Evolutionary conservation across 2,329 filamentous ascomycete species (phyloP).

Genomic region (Fusarium circinatum): DNA sequence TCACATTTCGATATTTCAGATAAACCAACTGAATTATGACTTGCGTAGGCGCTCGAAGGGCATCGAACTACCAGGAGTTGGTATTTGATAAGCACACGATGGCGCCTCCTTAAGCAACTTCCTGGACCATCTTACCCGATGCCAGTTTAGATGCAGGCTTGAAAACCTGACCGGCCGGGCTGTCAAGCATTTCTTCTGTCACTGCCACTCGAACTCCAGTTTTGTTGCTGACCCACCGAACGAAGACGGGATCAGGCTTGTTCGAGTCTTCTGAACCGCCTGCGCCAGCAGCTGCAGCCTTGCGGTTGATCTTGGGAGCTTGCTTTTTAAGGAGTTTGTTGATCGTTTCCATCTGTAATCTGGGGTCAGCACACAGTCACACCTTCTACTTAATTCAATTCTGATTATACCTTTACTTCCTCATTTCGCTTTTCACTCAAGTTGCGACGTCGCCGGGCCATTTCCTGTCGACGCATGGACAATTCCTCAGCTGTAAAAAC

Average conservation of each 20-base stretch:
- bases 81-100: neutral
- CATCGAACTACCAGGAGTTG: neutral
- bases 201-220: conserved; percentile 72
- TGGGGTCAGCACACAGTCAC: conserved; percentile 6
- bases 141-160: conserved; percentile 45
- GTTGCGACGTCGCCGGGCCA: conserved; percentile 69
- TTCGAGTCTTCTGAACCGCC: conserved; percentile 54
- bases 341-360: conserved; percentile 82
- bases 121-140: conserved; percentile 64
- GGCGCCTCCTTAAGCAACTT: conserved; percentile 54
- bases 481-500: conserved; percentile 70
- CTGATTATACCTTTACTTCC: conserved; percentile 65
- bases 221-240: conserved; percentile 77
- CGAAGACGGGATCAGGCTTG: conserved; percentile 68
- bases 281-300: conserved; percentile 50
- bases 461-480: conserved; percentile 70
- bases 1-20: neutral
- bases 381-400: neutral
- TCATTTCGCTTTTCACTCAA: conserved; percentile 73
- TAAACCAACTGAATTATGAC: neutral
- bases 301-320: conserved; percentile 76
- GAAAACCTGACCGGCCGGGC: conserved; percentile 71
- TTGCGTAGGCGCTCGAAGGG: neutral
- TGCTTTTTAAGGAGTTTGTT: conserved; percentile 90
- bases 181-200: conserved; percentile 73